phyloP scores from a whole-genome alignment of 208 protist genomes.

The Crithidia bombi region DNA sequence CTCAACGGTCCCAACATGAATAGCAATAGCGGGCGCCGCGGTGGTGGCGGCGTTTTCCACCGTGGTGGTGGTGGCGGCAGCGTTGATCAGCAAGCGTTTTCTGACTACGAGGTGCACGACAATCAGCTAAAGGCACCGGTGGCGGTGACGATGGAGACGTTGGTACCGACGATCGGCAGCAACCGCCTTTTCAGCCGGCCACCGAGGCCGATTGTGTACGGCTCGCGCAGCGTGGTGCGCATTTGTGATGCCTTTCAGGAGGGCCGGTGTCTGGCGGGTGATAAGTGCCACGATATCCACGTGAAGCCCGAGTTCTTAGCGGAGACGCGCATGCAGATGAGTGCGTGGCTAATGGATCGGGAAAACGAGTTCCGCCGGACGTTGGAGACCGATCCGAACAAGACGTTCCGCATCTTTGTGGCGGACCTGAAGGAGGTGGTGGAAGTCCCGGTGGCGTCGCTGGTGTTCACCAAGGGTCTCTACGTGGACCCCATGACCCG shows the following conservation, averaged over 20 bases:
- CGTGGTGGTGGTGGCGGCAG: slow-evolving; percentile 2
- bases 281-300: slow-evolving; percentile 68
- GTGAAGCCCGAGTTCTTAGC: slow-evolving; percentile 60
- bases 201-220: slow-evolving; percentile 38
- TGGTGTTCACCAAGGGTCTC: slow-evolving; percentile 79
- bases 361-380: slow-evolving; percentile 72
- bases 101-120: slow-evolving; percentile 72
- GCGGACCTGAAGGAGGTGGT: slow-evolving; percentile 85
- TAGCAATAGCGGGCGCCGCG: neutral
- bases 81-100: slow-evolving; percentile 12
- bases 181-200: slow-evolving; percentile 54
- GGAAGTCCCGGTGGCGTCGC: slow-evolving; percentile 60
- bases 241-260: slow-evolving; percentile 74
- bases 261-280: slow-evolving; percentile 44
- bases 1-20: slow-evolving; percentile 3
- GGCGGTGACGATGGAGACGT: slow-evolving; percentile 42
- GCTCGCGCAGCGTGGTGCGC: slow-evolving; percentile 47
- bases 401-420: slow-evolving; percentile 76
- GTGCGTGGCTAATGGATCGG: slow-evolving; percentile 53
- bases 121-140: slow-evolving; percentile 75
- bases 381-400: slow-evolving; percentile 32
- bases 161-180: slow-evolving; percentile 61
- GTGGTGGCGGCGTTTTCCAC: neutral
- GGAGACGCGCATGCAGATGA: slow-evolving; percentile 55
- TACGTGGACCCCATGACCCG: slow-evolving; percentile 75